Percentiles rank a stretch among this genome's conserved stretches.
phyloP scores from a whole-genome alignment of 768 basidiomycete genomes.

The Kwoniella botswanensis region DNA sequence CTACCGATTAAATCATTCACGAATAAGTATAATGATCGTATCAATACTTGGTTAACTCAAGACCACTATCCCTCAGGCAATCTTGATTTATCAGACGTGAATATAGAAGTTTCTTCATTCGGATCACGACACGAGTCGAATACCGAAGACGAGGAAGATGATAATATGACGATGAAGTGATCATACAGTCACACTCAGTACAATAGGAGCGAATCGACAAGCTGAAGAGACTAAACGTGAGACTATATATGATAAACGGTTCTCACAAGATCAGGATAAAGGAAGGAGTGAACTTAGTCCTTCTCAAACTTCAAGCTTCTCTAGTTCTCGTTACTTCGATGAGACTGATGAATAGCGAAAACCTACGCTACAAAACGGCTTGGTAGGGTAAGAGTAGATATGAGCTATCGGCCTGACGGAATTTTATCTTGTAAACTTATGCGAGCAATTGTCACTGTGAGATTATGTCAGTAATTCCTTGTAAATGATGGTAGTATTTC shows the following conservation, averaged over 20 bases:
- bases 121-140: neutral
- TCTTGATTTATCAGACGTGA: neutral
- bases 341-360: no score
- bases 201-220: neutral
- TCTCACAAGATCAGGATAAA: neutral
- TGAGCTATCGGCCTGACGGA: no score
- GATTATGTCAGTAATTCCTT: no score
- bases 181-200: neutral
- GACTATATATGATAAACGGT: neutral
- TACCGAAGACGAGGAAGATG: neutral
- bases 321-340: no score
- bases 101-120: neutral
- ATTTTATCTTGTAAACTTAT: no score
- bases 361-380: no score
- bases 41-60: neutral
- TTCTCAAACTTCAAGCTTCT: no score
- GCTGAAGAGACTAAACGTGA: neutral
- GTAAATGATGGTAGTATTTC: no score
- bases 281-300: neutral
- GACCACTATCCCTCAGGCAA: neutral
- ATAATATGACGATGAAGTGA: neutral
- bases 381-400: no score
- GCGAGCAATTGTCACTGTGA: no score
- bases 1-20: neutral
- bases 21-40: neutral